A percentile compares a stretch with the other conserved stretches of the same genome.
Evolutionary conservation across 2,329 filamentous ascomycete genomes (phyloP).

Genomic region (Seiridium cupressi): DNA sequence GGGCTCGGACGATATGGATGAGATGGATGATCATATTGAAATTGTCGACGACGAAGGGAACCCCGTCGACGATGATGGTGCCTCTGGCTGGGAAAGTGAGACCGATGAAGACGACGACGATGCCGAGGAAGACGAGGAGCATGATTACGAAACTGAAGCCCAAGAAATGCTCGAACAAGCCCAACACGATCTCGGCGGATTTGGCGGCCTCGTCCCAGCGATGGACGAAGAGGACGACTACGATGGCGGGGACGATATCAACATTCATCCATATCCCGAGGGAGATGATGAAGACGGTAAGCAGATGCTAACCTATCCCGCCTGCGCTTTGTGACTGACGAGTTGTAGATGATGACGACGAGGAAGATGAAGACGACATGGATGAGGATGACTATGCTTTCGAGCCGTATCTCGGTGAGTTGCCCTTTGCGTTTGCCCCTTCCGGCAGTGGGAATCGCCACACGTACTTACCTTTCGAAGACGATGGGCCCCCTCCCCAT

Average conservation of each 20-base stretch:
- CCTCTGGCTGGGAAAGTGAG: conserved; percentile 61
- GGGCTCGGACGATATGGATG: conserved; percentile 54
- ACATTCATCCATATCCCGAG: conserved; percentile 51
- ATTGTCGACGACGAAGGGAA: conserved; percentile 65
- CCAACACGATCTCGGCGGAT: conserved; percentile 34
- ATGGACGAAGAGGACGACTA: conserved; percentile 55
- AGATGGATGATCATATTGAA: conserved; percentile 50
- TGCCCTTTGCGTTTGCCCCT: conserved; percentile 4
- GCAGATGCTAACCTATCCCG: conserved; percentile 31
- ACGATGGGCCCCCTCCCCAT: conserved; percentile 42
- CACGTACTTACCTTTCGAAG: conserved; percentile 17
- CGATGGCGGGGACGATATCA: conserved; percentile 50
- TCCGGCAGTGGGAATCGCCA: background rate
- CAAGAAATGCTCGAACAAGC: conserved; percentile 53
- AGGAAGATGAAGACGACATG: conserved; percentile 67
- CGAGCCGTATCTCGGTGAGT: conserved; percentile 57
- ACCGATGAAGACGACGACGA: conserved; percentile 55
- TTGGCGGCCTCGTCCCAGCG: conserved; percentile 55
- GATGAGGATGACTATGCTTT: conserved; percentile 66
- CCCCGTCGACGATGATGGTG: conserved; percentile 57
- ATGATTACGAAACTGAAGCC: conserved; percentile 52
- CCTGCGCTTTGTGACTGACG: conserved; percentile 9
- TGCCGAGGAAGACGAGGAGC: conserved; percentile 50
- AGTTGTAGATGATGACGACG: conserved; percentile 36
- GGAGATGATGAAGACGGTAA: conserved; percentile 58